Evolutionary conservation across 441 rosid species (phyloP).

Genomic region (Euphorbia corollata): DNA sequence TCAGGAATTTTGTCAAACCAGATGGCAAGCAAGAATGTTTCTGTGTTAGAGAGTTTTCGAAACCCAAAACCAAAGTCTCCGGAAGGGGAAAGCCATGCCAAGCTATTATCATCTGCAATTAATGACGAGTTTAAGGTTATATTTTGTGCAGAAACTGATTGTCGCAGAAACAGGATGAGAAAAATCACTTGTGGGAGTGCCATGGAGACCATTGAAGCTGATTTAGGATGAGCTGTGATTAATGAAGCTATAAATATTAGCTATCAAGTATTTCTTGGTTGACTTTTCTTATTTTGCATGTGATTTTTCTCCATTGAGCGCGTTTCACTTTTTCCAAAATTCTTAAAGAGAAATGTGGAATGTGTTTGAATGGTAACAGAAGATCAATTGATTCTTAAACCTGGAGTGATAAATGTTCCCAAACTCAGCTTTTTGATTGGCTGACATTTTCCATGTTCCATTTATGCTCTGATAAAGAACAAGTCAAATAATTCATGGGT

Average conservation of each 20-base stretch:
- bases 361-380: not conserved
- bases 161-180: not conserved
- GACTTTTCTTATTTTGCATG: no score
- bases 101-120: conserved; percentile 1
- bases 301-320: not conserved
- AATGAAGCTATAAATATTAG: not conserved
- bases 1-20: conserved; percentile 19
- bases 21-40: conserved; percentile 18
- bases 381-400: no score
- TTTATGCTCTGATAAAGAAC: no score
- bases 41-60: not conserved
- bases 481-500: no score
- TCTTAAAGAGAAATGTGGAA: not conserved
- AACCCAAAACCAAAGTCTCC: conserved; percentile 23
- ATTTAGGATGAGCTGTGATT: not conserved
- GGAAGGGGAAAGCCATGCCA: conserved; percentile 15
- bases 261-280: not conserved
- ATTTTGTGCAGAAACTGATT: not conserved
- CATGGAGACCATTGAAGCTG: not conserved
- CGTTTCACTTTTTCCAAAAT: not conserved
- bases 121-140: not conserved
- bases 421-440: no score
- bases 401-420: no score
- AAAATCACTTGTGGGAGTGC: not conserved
- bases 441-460: no score